Evolutionary conservation across 495 filamentous ascomycete genomes (phyloP), one percentile per base, ranked within the genome.

Genomic region (Daldinia childiae): DNA sequence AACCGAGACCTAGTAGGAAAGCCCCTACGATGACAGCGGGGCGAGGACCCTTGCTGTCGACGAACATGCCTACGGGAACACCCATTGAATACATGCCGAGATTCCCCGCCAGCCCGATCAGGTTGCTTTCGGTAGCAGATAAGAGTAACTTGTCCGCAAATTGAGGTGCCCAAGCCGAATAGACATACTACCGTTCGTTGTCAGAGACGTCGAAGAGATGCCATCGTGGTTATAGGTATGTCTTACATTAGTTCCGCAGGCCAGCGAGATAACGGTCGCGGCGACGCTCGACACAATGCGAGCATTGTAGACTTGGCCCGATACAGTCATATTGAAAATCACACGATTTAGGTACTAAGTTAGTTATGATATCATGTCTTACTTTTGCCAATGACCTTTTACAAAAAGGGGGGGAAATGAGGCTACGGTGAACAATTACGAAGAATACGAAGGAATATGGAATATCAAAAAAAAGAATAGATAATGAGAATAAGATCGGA

Each of bases 111-210:
- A 88, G 85, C 26, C 95, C 95, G 74, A 99, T 96, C 64, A 98
- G 76, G 78, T 98, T 98, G 80, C 86, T 92, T 79, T 97, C 87
- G 27, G 94, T 98, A 26, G 95, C 91, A 2, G 93, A 93, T 58
- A 98, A 88, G 79, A 91, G 87, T 79, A 99, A 84, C 64, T 85
- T 87, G 66, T 94, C 89, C 26, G 94, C 94, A 74, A 98, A 97
- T 79, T 97, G 93, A 15, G 95, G 95, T 29, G 91, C 95, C 93
- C 96, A 99, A 81, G 95, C 96, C 61, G 94, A 97, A 76, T 98
- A 99, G 70, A 94, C 96, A 88, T 99, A 99, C 94, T 97, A 73
- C 58, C 15, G 36, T 26, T 26, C 19, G 24, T 7, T 34, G 34
- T 66, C 65, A 60, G 50, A 66, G 6, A 59, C 39, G 59, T 60